Evolutionary conservation across 169 alveolate genomes (phyloP).

Genomic region (Plasmodium billcollinsi): DNA sequence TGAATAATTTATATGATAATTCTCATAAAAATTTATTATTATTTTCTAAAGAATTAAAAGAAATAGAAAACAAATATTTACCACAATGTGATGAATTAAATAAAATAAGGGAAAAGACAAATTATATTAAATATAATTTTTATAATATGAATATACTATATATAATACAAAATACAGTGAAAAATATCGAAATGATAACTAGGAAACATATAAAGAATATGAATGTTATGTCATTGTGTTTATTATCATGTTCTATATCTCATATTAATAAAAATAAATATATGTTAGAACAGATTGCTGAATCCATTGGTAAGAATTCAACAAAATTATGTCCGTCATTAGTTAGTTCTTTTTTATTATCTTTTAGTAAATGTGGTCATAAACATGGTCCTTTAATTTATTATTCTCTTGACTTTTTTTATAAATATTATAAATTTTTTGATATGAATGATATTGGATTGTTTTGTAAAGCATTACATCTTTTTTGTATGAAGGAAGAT

Average conservation of each 20-base stretch:
- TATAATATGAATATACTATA: constrained; percentile 56
- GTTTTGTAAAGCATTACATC: constrained; percentile 44
- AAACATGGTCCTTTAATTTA: constrained; percentile 84
- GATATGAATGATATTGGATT: constrained; percentile 69
- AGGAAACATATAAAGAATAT: constrained; percentile 48
- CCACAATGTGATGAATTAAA: constrained; percentile 29
- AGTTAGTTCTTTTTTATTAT: constrained; percentile 80
- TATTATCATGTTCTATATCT: constrained; percentile 49
- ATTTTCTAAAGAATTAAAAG: not conserved
- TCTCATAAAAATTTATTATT: not conserved
- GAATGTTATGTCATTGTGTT: constrained; percentile 66
- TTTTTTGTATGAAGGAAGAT: constrained; percentile 60
- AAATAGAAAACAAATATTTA: constrained; percentile 23
- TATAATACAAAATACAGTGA: constrained; percentile 32
- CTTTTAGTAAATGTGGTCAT: constrained; percentile 82
- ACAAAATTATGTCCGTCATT: constrained; percentile 80
- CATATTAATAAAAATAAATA: constrained; percentile 47
- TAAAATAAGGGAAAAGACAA: constrained; percentile 40
- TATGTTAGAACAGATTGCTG: constrained; percentile 81
- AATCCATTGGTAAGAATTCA: constrained; percentile 82
- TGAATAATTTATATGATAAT: not conserved
- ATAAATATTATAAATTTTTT: constrained; percentile 63
- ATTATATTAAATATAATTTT: constrained; percentile 22
- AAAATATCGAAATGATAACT: constrained; percentile 56
- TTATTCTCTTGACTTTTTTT: constrained; percentile 78